Conservation (phyloP, 306 rosid species). For the Ceratonia siliqua region DNA sequence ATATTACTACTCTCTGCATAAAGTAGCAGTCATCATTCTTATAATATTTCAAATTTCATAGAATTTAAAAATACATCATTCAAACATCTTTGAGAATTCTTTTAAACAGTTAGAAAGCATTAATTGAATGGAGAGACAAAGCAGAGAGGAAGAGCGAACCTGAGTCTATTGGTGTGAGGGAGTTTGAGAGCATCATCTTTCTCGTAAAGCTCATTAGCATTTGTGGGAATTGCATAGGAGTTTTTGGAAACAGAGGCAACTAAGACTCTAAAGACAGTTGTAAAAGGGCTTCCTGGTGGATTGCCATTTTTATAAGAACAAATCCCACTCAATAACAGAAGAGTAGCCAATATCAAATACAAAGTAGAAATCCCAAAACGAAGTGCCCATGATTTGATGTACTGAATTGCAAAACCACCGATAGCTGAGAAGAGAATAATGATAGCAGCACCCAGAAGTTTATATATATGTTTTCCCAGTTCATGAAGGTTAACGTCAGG, state of each 20-base stretch:
- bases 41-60: no score
- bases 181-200: not conserved
- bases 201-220: constrained; percentile 8
- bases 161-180: constrained; percentile 23
- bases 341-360: not conserved
- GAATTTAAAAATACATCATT: no score
- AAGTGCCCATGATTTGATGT: constrained; percentile 32
- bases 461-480: not conserved
- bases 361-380: constrained; percentile 29
- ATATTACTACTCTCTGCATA: no score
- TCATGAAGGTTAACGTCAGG: not conserved
- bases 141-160: not conserved
- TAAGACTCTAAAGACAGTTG: constrained; percentile 28
- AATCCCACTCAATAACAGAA: constrained; percentile 30
- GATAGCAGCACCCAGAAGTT: not conserved
- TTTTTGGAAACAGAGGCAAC: constrained; percentile 33
- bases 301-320: not conserved
- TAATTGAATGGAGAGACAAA: not conserved
- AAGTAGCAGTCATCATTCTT: no score
- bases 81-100: no score
- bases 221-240: not conserved
- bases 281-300: constrained; percentile 35
- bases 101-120: no score
- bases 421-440: not conserved
- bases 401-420: constrained; percentile 25